Evolutionary conservation across 1,139 yeast genomes (phyloP).

Genomic region (Williopsis jadinii): DNA sequence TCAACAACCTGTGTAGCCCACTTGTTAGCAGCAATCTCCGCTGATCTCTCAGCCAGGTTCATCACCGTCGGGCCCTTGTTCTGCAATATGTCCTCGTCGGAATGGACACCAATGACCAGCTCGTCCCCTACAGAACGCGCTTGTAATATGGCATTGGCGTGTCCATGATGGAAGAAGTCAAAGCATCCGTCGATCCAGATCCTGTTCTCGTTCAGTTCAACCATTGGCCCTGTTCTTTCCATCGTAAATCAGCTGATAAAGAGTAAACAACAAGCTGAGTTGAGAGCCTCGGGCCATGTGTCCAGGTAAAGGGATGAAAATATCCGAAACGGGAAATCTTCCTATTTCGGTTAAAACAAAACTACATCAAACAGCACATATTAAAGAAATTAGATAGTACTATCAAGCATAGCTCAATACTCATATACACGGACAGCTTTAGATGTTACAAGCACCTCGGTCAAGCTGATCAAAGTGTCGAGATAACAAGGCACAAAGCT

Average conservation of each 20-base stretch:
- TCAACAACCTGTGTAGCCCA: conserved; percentile 76
- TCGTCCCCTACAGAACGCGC: conserved; percentile 76
- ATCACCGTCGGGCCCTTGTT: conserved; percentile 95
- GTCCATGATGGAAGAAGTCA: conserved; percentile 96
- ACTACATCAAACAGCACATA: too few species aligned
- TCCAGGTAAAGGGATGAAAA: neutral
- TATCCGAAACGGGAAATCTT: neutral
- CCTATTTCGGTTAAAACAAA: too few species aligned
- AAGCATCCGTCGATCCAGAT: conserved; percentile 98
- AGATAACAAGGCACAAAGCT: neutral
- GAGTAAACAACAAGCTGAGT: neutral
- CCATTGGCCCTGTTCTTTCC: too few species aligned
- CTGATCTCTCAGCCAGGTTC: conserved; percentile 69
- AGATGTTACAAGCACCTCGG: too few species aligned
- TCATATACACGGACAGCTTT: too few species aligned
- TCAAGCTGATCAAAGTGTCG: too few species aligned
- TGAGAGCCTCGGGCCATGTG: neutral
- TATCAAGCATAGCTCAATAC: too few species aligned
- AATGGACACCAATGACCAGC: conserved; percentile 82
- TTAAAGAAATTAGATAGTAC: too few species aligned
- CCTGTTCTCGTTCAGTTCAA: conserved; percentile 14
- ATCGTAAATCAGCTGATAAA: too few species aligned
- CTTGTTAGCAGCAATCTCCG: conserved; percentile 83
- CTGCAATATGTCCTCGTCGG: conserved; percentile 73
- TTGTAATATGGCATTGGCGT: conserved; percentile 93